phyloP scores from a whole-genome alignment of 768 basidiomycete species.

The Lactifluus volemus region DNA sequence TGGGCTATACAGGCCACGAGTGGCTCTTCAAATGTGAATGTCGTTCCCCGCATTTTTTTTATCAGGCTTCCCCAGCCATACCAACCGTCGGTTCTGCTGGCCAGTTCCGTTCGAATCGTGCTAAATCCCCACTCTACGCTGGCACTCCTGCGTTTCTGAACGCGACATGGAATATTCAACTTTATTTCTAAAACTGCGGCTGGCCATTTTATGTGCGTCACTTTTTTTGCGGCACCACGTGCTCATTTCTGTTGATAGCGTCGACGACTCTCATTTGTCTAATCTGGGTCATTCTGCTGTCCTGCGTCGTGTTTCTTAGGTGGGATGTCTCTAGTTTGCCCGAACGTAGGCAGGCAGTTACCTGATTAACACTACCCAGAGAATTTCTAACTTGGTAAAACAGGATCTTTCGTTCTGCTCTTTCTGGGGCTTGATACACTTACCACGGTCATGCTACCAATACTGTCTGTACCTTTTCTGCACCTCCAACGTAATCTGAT shows the following conservation, averaged over 20 bases:
- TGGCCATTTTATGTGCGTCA: constrained; percentile 23
- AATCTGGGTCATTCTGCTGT: constrained; percentile 41
- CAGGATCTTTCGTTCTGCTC: constrained; percentile 39
- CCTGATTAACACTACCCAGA: neutral
- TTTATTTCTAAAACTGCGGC: constrained; percentile 23
- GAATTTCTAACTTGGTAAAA: neutral
- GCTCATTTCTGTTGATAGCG: constrained; percentile 26
- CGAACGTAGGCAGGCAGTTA: constrained; percentile 37
- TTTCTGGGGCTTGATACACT: constrained; percentile 35
- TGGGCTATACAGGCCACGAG: neutral
- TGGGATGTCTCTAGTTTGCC: constrained; percentile 38
- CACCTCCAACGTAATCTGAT: constrained; percentile 14
- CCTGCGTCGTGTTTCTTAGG: constrained; percentile 36
- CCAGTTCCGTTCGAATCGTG: constrained; percentile 5
- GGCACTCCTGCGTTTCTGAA: neutral
- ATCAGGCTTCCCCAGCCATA: neutral
- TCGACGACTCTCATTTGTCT: constrained; percentile 37
- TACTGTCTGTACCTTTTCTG: constrained; percentile 31
- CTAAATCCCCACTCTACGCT: neutral
- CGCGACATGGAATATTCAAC: constrained; percentile 21
- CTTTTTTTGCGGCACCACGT: neutral
- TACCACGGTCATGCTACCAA: constrained; percentile 34
- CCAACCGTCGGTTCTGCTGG: constrained; percentile 11
- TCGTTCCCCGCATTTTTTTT: neutral
- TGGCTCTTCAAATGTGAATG: neutral